Base-by-base conservation (phyloP, 768 basidiomycete species). In the Rhizopogon vulgaris region DNA sequence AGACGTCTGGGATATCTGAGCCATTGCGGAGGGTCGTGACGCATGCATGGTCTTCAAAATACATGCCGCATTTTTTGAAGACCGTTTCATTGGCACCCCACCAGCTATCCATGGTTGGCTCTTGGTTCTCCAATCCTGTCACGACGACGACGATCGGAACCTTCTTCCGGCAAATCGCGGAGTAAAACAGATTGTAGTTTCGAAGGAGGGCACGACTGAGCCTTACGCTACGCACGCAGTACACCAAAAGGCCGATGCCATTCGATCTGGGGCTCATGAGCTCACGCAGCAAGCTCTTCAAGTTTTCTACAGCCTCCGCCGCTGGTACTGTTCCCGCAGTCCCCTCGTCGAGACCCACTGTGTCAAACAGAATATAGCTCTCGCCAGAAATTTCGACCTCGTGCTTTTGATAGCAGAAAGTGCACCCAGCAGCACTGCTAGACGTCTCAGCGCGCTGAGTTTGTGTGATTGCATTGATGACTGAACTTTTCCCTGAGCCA, bases 121-220 rank as follows among this genome's bases (percentile, higher is more conserved):
- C 66, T 30, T 73, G 60, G 50, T 72, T 65, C 59, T 73, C 72
- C 54, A 73, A 43, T 1, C 73, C 71, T 0, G 69, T 73, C 38
- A 73, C 60, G 34, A 73, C 63, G 11, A 60, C 49, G 38, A 69
- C 73, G 51, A 73, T 66, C 27, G 69, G 71, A 1, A 72, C 69
- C 46, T 67, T 68, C 40, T 60, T 62, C 17, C 62, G 58, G 54
- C 69, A 73, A 50, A 73, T 62, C 24, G 65, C 67, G 11, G 61
- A 64, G 43, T 62, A 62, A 57, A 73, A 73, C 51, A 73, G 54
- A 54, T 70, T 66, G 52, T 73, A 73, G 56, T 73, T 73, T 52
- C 45, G 54, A 46, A 68, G 54, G 32, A 60, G 41, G 0, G 58
- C 55, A 38, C 59, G 53, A 48, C 57, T 69, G 48, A 67, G 61